Percentiles rank a stretch among this genome's conserved stretches.
phyloP scores from a whole-genome alignment of 2,329 filamentous ascomycete species.

The Fusarium subglutinans region DNA sequence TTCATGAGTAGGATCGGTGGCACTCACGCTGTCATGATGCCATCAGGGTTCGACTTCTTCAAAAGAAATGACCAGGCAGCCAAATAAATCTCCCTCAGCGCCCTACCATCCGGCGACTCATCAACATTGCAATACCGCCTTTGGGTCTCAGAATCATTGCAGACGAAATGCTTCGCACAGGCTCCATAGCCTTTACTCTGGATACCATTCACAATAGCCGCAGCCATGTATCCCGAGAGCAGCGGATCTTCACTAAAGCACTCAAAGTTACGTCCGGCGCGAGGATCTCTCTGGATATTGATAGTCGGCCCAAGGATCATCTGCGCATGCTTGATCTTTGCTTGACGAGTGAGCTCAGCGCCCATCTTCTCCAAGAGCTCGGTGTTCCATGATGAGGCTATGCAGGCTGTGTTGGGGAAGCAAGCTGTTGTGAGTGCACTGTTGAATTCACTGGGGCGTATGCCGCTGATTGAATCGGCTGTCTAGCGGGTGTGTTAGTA shows the following conservation, averaged over 20 bases:
- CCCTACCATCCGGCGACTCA: background rate
- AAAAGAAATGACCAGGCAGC: slow-evolving; percentile 28
- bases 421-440: background rate
- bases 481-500: rapidly evolving
- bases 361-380: background rate
- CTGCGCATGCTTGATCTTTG: background rate
- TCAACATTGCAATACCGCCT: slow-evolving; percentile 22
- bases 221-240: slow-evolving; percentile 23
- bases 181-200: slow-evolving; percentile 13
- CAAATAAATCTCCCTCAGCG: slow-evolving; percentile 27
- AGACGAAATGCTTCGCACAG: slow-evolving; percentile 27
- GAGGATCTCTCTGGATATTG: slow-evolving; percentile 23
- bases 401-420: background rate
- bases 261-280: slow-evolving; percentile 30
- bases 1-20: rapidly evolving
- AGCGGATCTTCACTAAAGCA: slow-evolving; percentile 33
- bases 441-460: background rate
- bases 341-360: background rate
- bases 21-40: slow-evolving; percentile 31
- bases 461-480: background rate
- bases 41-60: slow-evolving; percentile 7
- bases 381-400: background rate
- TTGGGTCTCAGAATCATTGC: slow-evolving; percentile 29
- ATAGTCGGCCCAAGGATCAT: slow-evolving; percentile 25
- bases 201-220: slow-evolving; percentile 24